Evolutionary conservation across 768 basidiomycete genomes (phyloP), one percentile per base, ranked within the genome.

Genomic region (Lyophyllum shimeji): DNA sequence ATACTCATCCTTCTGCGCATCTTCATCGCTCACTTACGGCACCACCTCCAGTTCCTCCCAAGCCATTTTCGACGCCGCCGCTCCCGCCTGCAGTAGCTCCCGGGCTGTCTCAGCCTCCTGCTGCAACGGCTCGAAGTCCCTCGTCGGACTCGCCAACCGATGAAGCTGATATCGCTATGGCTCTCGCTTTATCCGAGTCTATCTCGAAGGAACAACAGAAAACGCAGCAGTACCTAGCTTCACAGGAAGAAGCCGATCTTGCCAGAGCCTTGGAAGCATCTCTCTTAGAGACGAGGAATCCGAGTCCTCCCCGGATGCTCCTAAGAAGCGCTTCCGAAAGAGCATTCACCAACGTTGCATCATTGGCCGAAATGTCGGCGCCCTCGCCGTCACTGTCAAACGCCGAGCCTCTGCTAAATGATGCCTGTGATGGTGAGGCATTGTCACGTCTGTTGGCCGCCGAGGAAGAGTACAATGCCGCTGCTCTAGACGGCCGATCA

Each of bases 171-270:
- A 67, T 82, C n/a, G 76, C 77, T 15, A 60, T 77, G 21, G 80
- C 75, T 11, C 61, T 79, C 15, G 81, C 77, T 15, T 60, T 84
- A 47, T 80, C 83, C 1, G 72, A 80, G 53, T 79, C 80, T 17
- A 81, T 82, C 46, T 71, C 75, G 7, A 56, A 56, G 15, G 63
- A 71, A 34, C 67, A 69, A 48, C 62, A 72, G 59, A 64, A 65
- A 24, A 52, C 67, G 29, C 68, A 71, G 46, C 69, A 74, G 21
- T 71, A 72, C 46, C 56, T 79, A 17, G 63, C 58, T 6, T 66
- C 58, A 52, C 76, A 79, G 59, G 88, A 91, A 64, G 86, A 89
- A 55, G 83, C 84, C 27, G 85, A 90, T 42, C 72, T 91, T 13
- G 82, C 81, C 20, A 76, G 76, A 58, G 90, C 88, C 0, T 61